Evolutionary conservation across 2,329 filamentous ascomycete species (phyloP).

Genomic region (Allantophomopsis cytisporea): DNA sequence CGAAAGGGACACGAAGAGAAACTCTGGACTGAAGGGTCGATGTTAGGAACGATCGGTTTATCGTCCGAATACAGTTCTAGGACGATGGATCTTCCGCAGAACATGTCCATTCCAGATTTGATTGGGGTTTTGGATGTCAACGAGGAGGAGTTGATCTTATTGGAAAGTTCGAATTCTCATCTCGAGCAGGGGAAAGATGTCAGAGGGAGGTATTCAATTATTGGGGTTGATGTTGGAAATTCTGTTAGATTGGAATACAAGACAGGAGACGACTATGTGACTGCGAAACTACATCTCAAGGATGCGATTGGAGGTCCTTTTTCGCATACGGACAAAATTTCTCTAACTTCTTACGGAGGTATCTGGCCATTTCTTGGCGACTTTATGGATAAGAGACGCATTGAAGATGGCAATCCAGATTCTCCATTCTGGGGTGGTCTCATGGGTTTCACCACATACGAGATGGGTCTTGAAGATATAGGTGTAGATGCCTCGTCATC

Average conservation of each 20-base stretch:
- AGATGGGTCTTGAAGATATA: constrained; percentile 45
- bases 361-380: constrained; percentile 18
- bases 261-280: background rate
- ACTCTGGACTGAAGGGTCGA: constrained; percentile 1
- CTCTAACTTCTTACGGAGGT: constrained; percentile 10
- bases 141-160: constrained; percentile 33
- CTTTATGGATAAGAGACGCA: constrained; percentile 24
- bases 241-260: constrained; percentile 44
- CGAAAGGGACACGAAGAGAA: constrained; percentile 1
- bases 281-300: background rate
- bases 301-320: background rate
- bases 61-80: constrained; percentile 23
- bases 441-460: constrained; percentile 56
- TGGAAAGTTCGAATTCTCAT: constrained; percentile 44
- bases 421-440: constrained; percentile 60
- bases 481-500: constrained; percentile 20
- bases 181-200: constrained; percentile 31
- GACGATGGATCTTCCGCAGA: constrained; percentile 27
- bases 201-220: constrained; percentile 56
- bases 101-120: constrained; percentile 37
- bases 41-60: background rate
- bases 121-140: constrained; percentile 26
- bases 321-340: background rate
- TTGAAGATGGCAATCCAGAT: constrained; percentile 18
- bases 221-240: constrained; percentile 49